phyloP scores from a whole-genome alignment of 306 rosid species.

The Neltuma alba region DNA sequence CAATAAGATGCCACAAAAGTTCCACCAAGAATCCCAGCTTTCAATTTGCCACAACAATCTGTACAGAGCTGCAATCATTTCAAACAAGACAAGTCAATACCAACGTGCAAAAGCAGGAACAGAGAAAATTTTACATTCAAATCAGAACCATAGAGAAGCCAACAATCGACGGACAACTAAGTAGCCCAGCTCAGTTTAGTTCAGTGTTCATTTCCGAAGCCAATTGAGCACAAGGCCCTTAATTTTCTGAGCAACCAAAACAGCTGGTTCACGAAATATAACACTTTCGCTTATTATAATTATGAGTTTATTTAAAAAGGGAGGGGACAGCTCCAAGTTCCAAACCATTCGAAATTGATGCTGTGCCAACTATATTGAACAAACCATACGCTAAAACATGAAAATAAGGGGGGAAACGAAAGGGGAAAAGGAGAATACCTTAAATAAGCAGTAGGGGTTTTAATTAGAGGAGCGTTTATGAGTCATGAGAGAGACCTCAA shows the following conservation, averaged over 20 bases:
- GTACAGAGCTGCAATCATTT: slow-evolving; percentile 3
- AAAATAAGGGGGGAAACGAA: background rate
- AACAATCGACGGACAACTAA: background rate
- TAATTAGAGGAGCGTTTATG: slow-evolving; percentile 3
- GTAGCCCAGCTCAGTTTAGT: slow-evolving; percentile 5
- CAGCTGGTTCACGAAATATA: background rate
- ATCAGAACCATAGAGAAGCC: slow-evolving; percentile 9
- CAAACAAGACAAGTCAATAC: slow-evolving; percentile 1
- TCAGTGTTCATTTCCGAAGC: background rate
- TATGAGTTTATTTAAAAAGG: background rate
- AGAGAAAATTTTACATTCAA: background rate
- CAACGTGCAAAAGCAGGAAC: slow-evolving; percentile 2
- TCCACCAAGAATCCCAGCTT: background rate
- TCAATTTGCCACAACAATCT: background rate
- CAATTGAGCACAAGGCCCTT: background rate
- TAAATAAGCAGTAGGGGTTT: slow-evolving; percentile 2
- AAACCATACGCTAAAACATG: background rate
- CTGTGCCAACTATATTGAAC: slow-evolving; percentile 8
- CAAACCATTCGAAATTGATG: slow-evolving; percentile 14
- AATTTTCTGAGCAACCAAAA: slow-evolving; percentile 31
- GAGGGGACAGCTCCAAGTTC: background rate
- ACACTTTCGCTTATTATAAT: background rate
- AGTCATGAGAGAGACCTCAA: slow-evolving; percentile 1
- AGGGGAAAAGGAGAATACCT: background rate
- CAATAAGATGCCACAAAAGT: background rate